Evolutionary conservation across 169 alveolate species (phyloP), one percentile per base, ranked within the genome.

Genomic region (Plasmodium gaboni): DNA sequence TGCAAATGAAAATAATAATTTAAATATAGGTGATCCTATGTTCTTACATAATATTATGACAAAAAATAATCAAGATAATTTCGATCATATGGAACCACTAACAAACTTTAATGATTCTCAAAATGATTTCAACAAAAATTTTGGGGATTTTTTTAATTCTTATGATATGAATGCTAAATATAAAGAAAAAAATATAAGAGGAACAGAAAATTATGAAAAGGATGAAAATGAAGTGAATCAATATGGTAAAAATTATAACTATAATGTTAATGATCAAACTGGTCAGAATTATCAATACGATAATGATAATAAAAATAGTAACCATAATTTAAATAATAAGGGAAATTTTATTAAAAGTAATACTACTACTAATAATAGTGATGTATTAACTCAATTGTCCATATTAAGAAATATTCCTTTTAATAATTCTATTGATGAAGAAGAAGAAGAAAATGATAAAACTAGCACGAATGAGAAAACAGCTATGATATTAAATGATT

Each of bases 401-500:
- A 8, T 67, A 19, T 15, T 80, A 5, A 55, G 90, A 46, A 80
- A 67, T 24, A 80, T 80, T 53, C 90, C 90, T 2, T 80, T 80
- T 53, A 80, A 80, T 19, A 80, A 51, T 17, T 5, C 19, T 6
- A 17, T 38, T 19, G 63, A 32, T 2, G 57, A 64, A 1, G 51
- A 60, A n/a, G 50, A 32, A 1, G 51, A 60, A n/a, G 50, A 26
- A 2, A 72, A 26, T 17, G 51, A 38, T 19, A 63, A 74, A 44
- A 19, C 19, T 7, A 61, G 60, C 28, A 15, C n/a, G 9, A 61
- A 19, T 17, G 60, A 53, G 13, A 74, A 74, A 53, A 60, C 73
- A n/a, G 67, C 88, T 28, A 74, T 74, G 88, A 74, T 74, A 74
- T 50, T 74, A 50, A 57, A 74, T 38, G 88, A 74, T 63, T 38